Evolutionary conservation across 805 yeast species (phyloP).

Genomic region (Pachysolen tannophilus): DNA sequence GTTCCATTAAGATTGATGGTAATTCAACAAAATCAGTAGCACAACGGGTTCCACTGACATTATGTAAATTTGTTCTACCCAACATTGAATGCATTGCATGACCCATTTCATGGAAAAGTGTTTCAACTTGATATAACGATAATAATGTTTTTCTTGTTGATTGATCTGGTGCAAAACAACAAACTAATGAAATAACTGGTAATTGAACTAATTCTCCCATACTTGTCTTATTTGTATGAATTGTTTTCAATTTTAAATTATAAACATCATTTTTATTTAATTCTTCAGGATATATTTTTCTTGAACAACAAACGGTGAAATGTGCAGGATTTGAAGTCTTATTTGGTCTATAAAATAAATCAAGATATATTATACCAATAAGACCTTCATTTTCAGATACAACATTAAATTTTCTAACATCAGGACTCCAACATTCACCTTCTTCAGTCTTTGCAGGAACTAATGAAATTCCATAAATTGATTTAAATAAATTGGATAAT

Average conservation of each 20-base stretch:
- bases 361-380: constrained; percentile 81
- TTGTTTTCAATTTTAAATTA: constrained; percentile 22
- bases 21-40: constrained; percentile 94
- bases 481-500: constrained; percentile 58
- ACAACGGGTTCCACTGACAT: constrained; percentile 91
- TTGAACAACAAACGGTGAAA: constrained; percentile 91
- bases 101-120: constrained; percentile 97
- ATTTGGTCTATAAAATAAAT: constrained; percentile 69
- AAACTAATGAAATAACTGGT: constrained; percentile 84
- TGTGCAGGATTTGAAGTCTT: constrained; percentile 88
- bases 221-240: constrained; percentile 25
- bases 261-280: constrained; percentile 29
- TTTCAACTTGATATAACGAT: constrained; percentile 75
- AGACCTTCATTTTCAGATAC: constrained; percentile 53
- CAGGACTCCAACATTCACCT: constrained; percentile 87
- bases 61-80: constrained; percentile 84
- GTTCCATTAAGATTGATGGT: constrained; percentile 95
- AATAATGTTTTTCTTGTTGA: constrained; percentile 44
- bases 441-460: constrained; percentile 51
- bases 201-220: constrained; percentile 57
- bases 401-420: constrained; percentile 77
- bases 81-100: constrained; percentile 98
- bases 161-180: constrained; percentile 56
- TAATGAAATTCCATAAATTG: constrained; percentile 70
- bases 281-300: constrained; percentile 59